phyloP scores from a whole-genome alignment of 305 asterid species.

The Fraxinus ornus region DNA sequence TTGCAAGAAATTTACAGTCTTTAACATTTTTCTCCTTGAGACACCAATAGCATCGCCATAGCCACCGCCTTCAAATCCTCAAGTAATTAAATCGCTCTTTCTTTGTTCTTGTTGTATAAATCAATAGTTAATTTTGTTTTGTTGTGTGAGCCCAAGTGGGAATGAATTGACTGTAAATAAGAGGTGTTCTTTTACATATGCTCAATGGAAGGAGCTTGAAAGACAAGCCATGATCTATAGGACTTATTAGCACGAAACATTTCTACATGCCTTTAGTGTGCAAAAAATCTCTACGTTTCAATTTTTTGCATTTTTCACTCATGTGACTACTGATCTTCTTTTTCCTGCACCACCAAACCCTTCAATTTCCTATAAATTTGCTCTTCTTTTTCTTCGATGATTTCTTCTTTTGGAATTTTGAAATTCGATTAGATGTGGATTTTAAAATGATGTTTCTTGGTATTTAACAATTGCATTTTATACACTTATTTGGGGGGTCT shows the following conservation, averaged over 20 bases:
- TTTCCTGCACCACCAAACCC: conserved; percentile 29
- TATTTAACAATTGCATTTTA: too few relatives aligned
- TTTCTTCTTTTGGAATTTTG: too few relatives aligned
- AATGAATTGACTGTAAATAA: conserved; percentile 37
- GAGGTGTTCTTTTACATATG: conserved; percentile 63
- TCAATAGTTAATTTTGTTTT: not conserved
- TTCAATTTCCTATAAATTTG: conserved; percentile 34
- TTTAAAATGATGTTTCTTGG: too few relatives aligned
- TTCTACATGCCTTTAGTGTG: conserved; percentile 44
- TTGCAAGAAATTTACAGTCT: conserved; percentile 44
- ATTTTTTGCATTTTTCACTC: conserved; percentile 13
- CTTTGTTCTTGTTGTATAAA: not conserved
- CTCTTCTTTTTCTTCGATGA: too few relatives aligned
- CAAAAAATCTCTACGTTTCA: too few relatives aligned
- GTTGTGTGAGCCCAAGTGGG: conserved; percentile 6
- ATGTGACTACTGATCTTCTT: conserved; percentile 77
- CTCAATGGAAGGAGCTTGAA: conserved; percentile 83
- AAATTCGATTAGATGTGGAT: too few relatives aligned
- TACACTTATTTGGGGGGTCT: too few relatives aligned
- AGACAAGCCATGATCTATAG: conserved; percentile 75
- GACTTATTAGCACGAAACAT: too few relatives aligned
- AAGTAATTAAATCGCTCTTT: conserved; percentile 30
- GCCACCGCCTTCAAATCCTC: conserved; percentile 39
- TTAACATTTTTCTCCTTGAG: conserved; percentile 31
- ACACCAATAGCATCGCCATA: not conserved